Evolutionary conservation across 2,329 filamentous ascomycete species (phyloP).

Genomic region (Drechslerella stenobrocha): DNA sequence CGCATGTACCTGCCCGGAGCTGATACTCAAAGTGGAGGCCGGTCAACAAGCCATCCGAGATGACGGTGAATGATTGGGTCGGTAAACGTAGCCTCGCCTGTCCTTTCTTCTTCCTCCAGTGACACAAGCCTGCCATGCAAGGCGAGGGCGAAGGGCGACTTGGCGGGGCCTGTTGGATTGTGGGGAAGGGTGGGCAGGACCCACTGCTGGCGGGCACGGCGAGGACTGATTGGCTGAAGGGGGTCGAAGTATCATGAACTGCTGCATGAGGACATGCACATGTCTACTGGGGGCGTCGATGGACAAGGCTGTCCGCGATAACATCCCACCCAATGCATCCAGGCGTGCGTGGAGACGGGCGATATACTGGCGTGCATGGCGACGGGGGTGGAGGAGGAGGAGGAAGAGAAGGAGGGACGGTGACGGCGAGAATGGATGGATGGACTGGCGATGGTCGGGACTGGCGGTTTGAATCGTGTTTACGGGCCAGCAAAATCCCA

Average conservation of each 20-base stretch:
- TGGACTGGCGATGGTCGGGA: too few species aligned
- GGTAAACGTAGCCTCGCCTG: conserved; percentile 30
- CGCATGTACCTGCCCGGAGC: conserved; percentile 7
- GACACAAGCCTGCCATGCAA: too few species aligned
- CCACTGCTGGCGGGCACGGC: background rate
- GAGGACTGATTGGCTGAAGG: background rate
- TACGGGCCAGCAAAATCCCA: too few species aligned
- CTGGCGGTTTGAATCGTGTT: too few species aligned
- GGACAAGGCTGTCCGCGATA: too few species aligned
- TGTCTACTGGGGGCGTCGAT: too few species aligned
- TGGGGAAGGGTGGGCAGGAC: conserved; percentile 20
- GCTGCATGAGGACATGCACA: background rate
- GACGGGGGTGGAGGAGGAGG: too few species aligned
- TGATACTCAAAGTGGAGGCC: background rate
- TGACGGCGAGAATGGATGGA: too few species aligned
- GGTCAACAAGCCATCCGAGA: background rate
- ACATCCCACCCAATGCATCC: too few species aligned
- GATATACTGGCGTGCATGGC: too few species aligned
- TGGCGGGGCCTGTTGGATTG: conserved; percentile 26
- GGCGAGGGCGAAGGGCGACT: conserved; percentile 2
- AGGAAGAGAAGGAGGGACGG: too few species aligned
- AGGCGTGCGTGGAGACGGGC: too few species aligned
- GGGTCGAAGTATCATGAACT: background rate
- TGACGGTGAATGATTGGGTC: conserved; percentile 33
- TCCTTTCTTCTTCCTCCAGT: background rate